Base-by-base conservation (phyloP, 73 alveolate genomes). In the Symbiodinium pilosum region DNA sequence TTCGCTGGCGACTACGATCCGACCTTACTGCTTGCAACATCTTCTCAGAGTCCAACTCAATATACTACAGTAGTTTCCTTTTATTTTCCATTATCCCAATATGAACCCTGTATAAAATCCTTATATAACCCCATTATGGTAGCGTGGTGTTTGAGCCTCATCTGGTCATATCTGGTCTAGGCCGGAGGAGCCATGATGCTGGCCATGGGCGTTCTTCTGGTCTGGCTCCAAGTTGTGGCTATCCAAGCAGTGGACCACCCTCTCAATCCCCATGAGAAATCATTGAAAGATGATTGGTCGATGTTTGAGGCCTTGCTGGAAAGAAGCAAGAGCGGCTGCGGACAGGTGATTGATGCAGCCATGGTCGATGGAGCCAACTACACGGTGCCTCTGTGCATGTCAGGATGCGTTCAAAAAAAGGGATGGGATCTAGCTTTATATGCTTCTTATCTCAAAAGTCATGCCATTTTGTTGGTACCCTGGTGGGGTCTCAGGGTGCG, bases 1-100 rank as follows among this genome's bases (percentile, higher is more conserved):
- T 93, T 95, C n/a, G 93, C 99, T 6, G 99, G 99, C n/a, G 99
- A 99, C 68, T 99, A 89, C 51, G 99, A 93, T 40, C 75, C n/a
- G 24, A 28, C 42, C 94, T 87, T 36, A 87, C 56, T n/a, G n/a
- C n/a, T n/a, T n/a, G n/a, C n/a, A 30, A 0, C 20, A 24, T 24
- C 41, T 26, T 73, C 34, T 73, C 86, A 54, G 43, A 32, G 16
- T 24, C 86, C 30, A n/a, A 73, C 40, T n/a, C 40, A 16, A 24
- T 11, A 18, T 21, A 16, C 40, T 11, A 11, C 14, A 24, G 30
- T 21, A 73, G 40, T 73, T 16, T 21, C 14, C 14, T 21, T 73
- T 18, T n/a, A n/a, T n/a, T n/a, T n/a, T n/a, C n/a, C n/a, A n/a
- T n/a, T n/a, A n/a, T n/a, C n/a, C n/a, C n/a, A n/a, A 47, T 77